Conservation (phyloP, 2,329 filamentous ascomycete genomes). For the Xylariaceae sp. region DNA sequence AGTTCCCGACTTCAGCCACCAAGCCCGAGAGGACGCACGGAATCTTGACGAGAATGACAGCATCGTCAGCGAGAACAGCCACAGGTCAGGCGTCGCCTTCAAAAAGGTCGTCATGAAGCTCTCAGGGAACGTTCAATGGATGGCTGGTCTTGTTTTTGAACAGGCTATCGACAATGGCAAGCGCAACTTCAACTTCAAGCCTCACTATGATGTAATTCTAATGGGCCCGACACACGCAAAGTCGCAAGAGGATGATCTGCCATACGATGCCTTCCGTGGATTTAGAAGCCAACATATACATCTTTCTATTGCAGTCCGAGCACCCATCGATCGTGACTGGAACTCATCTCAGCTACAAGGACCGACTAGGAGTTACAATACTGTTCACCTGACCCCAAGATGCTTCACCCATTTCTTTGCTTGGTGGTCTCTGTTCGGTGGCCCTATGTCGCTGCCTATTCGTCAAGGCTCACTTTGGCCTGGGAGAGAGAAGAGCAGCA, state of each 20-base stretch:
- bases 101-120: conserved; percentile 99
- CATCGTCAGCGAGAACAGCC: conserved; percentile 58
- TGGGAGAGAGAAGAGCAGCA: conserved; percentile 90
- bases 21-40: conserved; percentile 65
- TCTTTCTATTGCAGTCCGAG: conserved; percentile 84
- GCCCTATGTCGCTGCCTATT: conserved; percentile 89
- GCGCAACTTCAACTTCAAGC: conserved; percentile 82
- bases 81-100: conserved; percentile 76
- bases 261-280: conserved; percentile 92
- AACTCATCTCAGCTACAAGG: conserved; percentile 67
- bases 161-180: conserved; percentile 67
- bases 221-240: conserved; percentile 75
- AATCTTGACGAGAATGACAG: conserved; percentile 53
- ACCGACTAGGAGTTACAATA: conserved; percentile 84
- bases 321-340: conserved; percentile 86
- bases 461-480: conserved; percentile 91
- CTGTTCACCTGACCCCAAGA: conserved; percentile 86
- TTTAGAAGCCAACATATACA: conserved; percentile 97
- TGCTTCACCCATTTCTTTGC: conserved; percentile 98
- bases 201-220: conserved; percentile 86
- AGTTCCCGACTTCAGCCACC: conserved; percentile 86
- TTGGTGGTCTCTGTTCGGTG: conserved; percentile 97
- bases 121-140: conserved; percentile 91
- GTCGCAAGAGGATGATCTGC: conserved; percentile 45
- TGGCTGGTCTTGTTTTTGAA: conserved; percentile 89